Evolutionary conservation across 495 filamentous ascomycete species (phyloP).

Genomic region (Penicillium cosmopolitanum): DNA sequence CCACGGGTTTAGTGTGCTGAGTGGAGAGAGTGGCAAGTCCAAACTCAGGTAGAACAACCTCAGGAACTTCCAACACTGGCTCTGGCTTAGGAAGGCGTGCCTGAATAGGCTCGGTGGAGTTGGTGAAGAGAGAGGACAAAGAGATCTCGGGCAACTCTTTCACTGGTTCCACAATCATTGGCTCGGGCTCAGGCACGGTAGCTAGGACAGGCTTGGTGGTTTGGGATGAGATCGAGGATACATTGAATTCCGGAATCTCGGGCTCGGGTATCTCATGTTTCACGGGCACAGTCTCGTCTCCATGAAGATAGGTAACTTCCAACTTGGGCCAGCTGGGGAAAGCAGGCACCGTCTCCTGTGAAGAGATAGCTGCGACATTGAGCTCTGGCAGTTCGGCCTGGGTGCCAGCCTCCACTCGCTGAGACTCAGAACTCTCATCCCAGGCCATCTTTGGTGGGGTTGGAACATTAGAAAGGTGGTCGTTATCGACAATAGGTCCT

Average conservation of each 20-base stretch:
- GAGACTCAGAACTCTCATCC: constrained; percentile 33
- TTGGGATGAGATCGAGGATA: constrained; percentile 38
- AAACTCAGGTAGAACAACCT: constrained; percentile 33
- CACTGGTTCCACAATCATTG: constrained; percentile 15
- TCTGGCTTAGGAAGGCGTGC: constrained; percentile 17
- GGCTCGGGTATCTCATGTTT: constrained; percentile 24
- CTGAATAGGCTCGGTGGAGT: constrained; percentile 17
- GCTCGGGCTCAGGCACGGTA: constrained; percentile 25
- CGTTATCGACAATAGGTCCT: constrained; percentile 23
- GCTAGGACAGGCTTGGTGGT: constrained; percentile 35
- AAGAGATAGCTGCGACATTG: constrained; percentile 39
- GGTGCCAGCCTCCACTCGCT: constrained; percentile 20
- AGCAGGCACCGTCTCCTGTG: constrained; percentile 43
- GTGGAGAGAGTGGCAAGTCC: constrained; percentile 53
- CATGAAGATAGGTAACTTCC: constrained; percentile 37
- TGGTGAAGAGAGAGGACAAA: constrained; percentile 17
- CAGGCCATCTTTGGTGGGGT: constrained; percentile 46
- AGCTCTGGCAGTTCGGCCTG: constrained; percentile 31
- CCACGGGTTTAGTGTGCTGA: constrained; percentile 53
- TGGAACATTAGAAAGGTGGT: constrained; percentile 38
- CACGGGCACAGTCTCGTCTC: constrained; percentile 37
- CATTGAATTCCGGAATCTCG: constrained; percentile 24
- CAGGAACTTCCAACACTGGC: constrained; percentile 16
- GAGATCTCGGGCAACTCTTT: constrained; percentile 15
- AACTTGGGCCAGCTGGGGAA: constrained; percentile 34